Base-by-base conservation (phyloP, 208 protist genomes). In the Leishmania gerbilli region DNA sequence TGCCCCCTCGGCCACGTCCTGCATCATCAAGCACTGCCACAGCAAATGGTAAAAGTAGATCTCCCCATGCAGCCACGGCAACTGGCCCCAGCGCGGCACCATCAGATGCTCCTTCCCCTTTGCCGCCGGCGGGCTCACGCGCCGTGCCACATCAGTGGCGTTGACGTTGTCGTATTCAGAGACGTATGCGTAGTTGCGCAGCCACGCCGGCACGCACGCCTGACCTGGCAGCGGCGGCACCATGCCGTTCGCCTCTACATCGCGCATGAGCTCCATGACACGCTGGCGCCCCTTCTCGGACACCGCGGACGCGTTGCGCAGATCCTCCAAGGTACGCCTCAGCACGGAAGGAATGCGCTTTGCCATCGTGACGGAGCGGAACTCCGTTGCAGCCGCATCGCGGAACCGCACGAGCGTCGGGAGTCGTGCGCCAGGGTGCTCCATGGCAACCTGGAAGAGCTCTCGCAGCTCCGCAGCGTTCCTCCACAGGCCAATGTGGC, bases 51-150 rank as follows among this genome's bases (percentile, higher is more conserved):
- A 97, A 64, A 97, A 90, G 87, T 96, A 97, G 68, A 97, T 92
- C 81, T 98, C 95, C 19, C 94, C 95, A 69, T 95, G 92, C 62
- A 98, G 89, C 94, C 93, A 98, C 56, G 95, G 95, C 19, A 96
- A 40, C 79, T 98, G 92, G 8, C 93, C 92, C 94, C 95, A 98
- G 31, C 89, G 88, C 27, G 94, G 91, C 21, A 84, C 85, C 8
- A 89, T 77, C 67, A 75, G 17, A 21, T 79, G 31, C 65, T 51
- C 72, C 15, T 65, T 53, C 0, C 55, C 65, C 27, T 79, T 62
- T 21, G 64, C 75, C 53, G 62, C n/a, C 3, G 71, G 53, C 3
- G 71, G 53, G 24, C 72, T 79, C 62, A 84, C 86, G 40, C 86
- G 85, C 58, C 64, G 68, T 51, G 82, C 60, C 17, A 81, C 42